phyloP scores from a whole-genome alignment of 371 early-diverging fungal genomes.

The Vittaforma corneae region DNA sequence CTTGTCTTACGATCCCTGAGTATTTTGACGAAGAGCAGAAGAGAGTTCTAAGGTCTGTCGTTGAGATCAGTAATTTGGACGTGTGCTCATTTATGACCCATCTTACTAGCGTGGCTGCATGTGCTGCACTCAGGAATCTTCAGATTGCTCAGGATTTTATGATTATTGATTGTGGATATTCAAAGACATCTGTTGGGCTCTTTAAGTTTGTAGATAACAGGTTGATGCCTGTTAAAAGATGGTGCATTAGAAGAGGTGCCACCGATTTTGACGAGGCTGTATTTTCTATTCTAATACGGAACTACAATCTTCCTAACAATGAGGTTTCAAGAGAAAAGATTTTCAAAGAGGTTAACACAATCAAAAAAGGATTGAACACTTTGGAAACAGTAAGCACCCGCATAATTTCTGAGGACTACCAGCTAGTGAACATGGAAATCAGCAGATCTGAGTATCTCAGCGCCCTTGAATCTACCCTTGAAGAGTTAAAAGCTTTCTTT shows the following conservation, averaged over 20 bases:
- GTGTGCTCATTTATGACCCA: slow-evolving; percentile 35
- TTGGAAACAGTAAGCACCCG: slow-evolving; percentile 9
- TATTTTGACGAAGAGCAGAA: slow-evolving; percentile 38
- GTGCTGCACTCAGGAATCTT: slow-evolving; percentile 29
- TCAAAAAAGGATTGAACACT: slow-evolving; percentile 42
- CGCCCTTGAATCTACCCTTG: slow-evolving; percentile 8
- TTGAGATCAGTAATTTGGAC: slow-evolving; percentile 19
- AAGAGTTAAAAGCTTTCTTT: slow-evolving; percentile 39
- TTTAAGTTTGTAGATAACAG: slow-evolving; percentile 38
- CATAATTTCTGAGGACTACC: slow-evolving; percentile 27
- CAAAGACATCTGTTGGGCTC: slow-evolving; percentile 34
- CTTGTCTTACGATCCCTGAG: slow-evolving; percentile 31
- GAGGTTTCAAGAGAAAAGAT: slow-evolving; percentile 24
- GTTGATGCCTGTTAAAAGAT: slow-evolving; percentile 24
- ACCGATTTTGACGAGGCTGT: slow-evolving; percentile 47
- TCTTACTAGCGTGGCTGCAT: slow-evolving; percentile 33
- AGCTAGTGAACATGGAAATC: slow-evolving; percentile 23
- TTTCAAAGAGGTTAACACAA: slow-evolving; percentile 23
- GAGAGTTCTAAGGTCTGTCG: slow-evolving; percentile 20
- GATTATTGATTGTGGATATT: slow-evolving; percentile 48
- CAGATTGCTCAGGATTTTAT: slow-evolving; percentile 30
- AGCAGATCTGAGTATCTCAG: slow-evolving; percentile 35
- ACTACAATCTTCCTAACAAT: slow-evolving; percentile 31
- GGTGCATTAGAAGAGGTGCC: slow-evolving; percentile 37
- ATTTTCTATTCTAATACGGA: slow-evolving; percentile 27